Evolutionary conservation across 2,329 filamentous ascomycete genomes (phyloP), one percentile per base, ranked within the genome.

Genomic region (Pestalotiopsis sp.): DNA sequence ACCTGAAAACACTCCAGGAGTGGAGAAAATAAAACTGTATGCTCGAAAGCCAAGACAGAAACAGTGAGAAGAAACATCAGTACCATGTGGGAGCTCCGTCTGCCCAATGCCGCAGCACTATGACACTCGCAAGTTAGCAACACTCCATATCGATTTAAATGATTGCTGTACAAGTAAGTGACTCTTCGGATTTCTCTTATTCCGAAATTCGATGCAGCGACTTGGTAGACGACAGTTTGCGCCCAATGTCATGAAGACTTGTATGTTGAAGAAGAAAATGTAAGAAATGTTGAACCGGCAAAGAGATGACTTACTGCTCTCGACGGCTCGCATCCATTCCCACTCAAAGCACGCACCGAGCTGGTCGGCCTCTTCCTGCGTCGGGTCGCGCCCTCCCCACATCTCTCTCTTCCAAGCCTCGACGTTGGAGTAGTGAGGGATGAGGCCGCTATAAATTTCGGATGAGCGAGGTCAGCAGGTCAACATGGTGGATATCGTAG

Each of bases 241-340:
- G 7, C 7, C 31, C 1, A 6, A 31, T 9, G 6, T 2, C 7
- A 31, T 31, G 1, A 1, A 0, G n/a, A 1, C 17, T 9, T 52
- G 45, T 23, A 23, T 12, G 17, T 17, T 2, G 17, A n/a, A 23
- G 31, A 11, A 23, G 20, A 2, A n/a, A 45, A 39, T 17, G 23
- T 9, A 12, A 4, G 2, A 25, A 20, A 39, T 25, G 17, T 31
- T 31, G 0, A 9, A 9, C 31, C 6, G 27, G 27, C 4, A 20
- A 63, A 45, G 12, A 20, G 38, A 17, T 39, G 2, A n/a, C 27
- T 41, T 25, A 20, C 81, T 89, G 67, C 87, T 87, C 45, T 85
- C 81, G 31, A 94, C 80, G 1, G 91, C 92, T 71, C 82, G 82
- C 38, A 83, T 87, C 92, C 92, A 94, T 78, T 94, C 91, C 27